phyloP scores from a whole-genome alignment of 805 yeast species.

The Brettanomyces naardenensis region DNA sequence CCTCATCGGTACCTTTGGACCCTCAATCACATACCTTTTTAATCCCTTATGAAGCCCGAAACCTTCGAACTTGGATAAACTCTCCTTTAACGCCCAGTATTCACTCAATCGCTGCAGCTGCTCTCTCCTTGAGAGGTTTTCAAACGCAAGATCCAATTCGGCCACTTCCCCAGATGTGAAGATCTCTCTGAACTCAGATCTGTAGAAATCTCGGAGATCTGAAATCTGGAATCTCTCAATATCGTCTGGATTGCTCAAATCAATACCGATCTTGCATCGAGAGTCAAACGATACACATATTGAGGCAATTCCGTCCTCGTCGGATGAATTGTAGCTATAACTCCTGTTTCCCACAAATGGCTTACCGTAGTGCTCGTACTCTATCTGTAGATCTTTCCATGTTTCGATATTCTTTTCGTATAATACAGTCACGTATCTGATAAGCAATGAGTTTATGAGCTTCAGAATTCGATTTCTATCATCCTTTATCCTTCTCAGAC shows the following conservation, averaged over 20 bases:
- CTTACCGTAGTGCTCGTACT: constrained; percentile 43
- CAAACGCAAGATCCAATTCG: constrained; percentile 19
- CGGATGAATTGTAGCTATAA: constrained; percentile 49
- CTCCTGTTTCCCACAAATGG: constrained; percentile 32
- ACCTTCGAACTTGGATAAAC: constrained; percentile 62
- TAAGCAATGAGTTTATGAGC: constrained; percentile 39
- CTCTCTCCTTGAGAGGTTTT: constrained; percentile 3
- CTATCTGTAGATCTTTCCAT: constrained; percentile 18
- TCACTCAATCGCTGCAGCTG: constrained; percentile 35
- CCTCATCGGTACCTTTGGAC: no score
- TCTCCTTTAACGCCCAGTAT: constrained; percentile 76
- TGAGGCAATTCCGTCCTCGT: constrained; percentile 43
- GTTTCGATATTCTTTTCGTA: constrained; percentile 11
- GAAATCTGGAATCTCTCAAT: constrained; percentile 14
- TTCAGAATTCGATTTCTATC: constrained; percentile 27
- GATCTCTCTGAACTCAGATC: constrained; percentile 20
- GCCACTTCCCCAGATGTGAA: constrained; percentile 20
- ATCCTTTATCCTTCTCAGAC: constrained; percentile 32
- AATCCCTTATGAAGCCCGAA: constrained; percentile 38
- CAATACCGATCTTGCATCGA: constrained; percentile 33
- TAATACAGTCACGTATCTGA: constrained; percentile 33
- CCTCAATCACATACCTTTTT: no score
- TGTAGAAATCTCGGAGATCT: constrained; percentile 15
- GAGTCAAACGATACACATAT: constrained; percentile 32
- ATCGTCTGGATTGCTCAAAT: constrained; percentile 33